phyloP scores from a whole-genome alignment of 2,329 filamentous ascomycete genomes.

The Alternaria atra region DNA sequence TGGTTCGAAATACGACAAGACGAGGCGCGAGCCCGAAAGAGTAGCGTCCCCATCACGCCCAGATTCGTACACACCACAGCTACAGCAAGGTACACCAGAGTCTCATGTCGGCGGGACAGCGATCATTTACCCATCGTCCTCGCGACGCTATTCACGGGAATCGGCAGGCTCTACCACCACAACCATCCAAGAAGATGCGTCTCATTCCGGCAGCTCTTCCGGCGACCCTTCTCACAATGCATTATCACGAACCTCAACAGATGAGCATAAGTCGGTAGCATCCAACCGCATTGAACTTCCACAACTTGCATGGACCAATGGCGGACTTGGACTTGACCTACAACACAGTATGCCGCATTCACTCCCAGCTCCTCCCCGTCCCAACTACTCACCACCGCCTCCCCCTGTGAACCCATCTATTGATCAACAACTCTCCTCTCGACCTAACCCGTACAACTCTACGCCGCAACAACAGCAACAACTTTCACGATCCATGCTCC shows the following conservation, averaged over 20 bases:
- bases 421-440: constrained; percentile 20
- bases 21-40: constrained; percentile 20
- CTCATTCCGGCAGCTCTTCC: constrained; percentile 45
- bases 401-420: constrained; percentile 42
- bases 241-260: constrained; percentile 50
- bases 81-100: constrained; percentile 38
- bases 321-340: constrained; percentile 57
- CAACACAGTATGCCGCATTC: constrained; percentile 43
- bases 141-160: constrained; percentile 46
- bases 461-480: constrained; percentile 21
- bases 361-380: constrained; percentile 50
- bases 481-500: constrained; percentile 16
- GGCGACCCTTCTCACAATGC: constrained; percentile 39
- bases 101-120: constrained; percentile 44
- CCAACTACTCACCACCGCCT: constrained; percentile 58
- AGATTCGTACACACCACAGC: constrained; percentile 27
- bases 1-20: constrained; percentile 35
- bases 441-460: constrained; percentile 19
- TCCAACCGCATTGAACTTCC: constrained; percentile 44
- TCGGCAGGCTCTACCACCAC: constrained; percentile 45
- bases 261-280: constrained; percentile 31
- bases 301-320: constrained; percentile 50
- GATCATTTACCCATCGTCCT: constrained; percentile 49
- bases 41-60: constrained; percentile 21
- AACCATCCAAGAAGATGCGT: constrained; percentile 44